Conservation (phyloP, 23 red algal genomes). For the Gracilaria caudata region DNA sequence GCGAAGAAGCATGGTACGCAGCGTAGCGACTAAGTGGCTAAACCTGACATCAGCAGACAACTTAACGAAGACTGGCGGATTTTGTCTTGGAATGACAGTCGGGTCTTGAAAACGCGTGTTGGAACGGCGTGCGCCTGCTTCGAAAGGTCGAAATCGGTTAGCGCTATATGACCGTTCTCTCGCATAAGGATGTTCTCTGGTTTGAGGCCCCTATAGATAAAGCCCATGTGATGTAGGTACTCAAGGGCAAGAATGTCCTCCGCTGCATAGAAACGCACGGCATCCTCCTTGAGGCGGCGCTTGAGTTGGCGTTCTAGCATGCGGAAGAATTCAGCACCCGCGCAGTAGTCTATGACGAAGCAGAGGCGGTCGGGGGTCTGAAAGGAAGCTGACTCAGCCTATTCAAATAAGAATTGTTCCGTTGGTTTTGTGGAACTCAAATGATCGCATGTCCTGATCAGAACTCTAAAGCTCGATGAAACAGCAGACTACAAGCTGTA, state of each 20-base stretch:
- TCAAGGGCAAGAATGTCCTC: conserved; percentile 89
- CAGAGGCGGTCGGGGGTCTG: conserved; percentile 83
- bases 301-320: conserved; percentile 84
- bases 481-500: too few species aligned
- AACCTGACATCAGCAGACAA: conserved; percentile 7
- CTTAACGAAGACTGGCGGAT: conserved; percentile 52
- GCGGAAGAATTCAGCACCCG: conserved; percentile 88
- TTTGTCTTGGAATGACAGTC: conserved; percentile 67
- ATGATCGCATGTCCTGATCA: too few species aligned
- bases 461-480: too few species aligned
- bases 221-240: conserved; percentile 90
- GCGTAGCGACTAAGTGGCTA: neutral
- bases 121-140: conserved; percentile 85
- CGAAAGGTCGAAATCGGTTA: conserved; percentile 85
- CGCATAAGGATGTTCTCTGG: conserved; percentile 92
- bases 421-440: too few species aligned
- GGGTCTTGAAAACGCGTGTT: conserved; percentile 68
- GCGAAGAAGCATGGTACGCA: conserved; percentile 14
- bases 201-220: conserved; percentile 91
- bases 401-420: too few species aligned
- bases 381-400: conserved; percentile 56
- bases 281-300: conserved; percentile 81
- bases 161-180: conserved; percentile 77
- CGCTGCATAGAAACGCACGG: conserved; percentile 85
- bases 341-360: conserved; percentile 91